Base-by-base conservation (phyloP, 2,329 filamentous ascomycete genomes). In the Bipolaris bicolor region DNA sequence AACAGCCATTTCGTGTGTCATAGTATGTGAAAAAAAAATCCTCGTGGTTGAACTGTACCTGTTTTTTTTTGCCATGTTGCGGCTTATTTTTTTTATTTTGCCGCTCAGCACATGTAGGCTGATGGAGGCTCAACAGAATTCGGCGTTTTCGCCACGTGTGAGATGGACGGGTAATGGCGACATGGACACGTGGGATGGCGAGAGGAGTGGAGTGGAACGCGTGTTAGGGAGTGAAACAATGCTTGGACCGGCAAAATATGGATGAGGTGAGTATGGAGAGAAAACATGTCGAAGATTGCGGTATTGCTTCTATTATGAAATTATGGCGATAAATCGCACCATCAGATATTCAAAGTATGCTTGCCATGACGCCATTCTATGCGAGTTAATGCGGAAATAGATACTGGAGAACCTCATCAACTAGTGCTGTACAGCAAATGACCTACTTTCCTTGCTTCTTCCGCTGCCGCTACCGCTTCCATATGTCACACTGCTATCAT, bases 401-500 rank as follows among this genome's bases (percentile, higher is more conserved):
- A n/a, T 31, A 16, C 34, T 10, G 22, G 22, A 2, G 11, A 26
- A 43, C 3, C 4, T 7, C 26, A 26, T 13, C 37, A 7, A 49
- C 64, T 26, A 70, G 58, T 61, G 61, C 31, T 57, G 55, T 20
- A 58, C 46, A 41, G 58, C 56, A 10, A 65, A 58, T 0, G 66
- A 56, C 18, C 58, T 63, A 7, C 66, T 62, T 49, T 72, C 70
- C 34, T 75, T 75, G 31, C 58, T 59, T 31, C 58, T 59, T 31
- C 29, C 29, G 11, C 29, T 31, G 11, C 29, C 29, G 29, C 29
- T 31, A 3, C 29, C 29, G 10, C 29, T 31, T n/a, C 55, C 60
- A 11, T 65, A 57, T 3, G 50, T 43, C 2, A 41, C 68, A 0
- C 69, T 80, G 4, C 89, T 89, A 50, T 97, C 92, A 16, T 96